Conservation (phyloP, 768 basidiomycete genomes). For the Roridomyces roridus region DNA sequence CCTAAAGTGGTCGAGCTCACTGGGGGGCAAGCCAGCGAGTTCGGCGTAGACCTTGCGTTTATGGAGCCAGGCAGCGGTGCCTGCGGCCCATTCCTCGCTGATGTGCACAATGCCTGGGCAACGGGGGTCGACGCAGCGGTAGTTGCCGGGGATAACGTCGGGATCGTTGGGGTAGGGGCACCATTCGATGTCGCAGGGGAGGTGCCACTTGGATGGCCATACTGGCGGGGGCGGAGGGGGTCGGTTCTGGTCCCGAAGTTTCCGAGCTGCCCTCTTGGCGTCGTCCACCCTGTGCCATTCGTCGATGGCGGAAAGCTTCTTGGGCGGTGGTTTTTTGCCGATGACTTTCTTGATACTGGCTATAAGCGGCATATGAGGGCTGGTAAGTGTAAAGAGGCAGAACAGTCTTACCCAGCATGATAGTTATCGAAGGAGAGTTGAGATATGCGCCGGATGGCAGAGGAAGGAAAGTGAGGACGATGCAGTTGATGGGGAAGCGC, state of each 20-base stretch:
- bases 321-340: no score
- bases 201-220: slow-evolving; percentile 45
- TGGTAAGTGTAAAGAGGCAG: not conserved
- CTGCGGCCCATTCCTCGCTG: slow-evolving; percentile 6
- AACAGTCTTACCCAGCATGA: not conserved
- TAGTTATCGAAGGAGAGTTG: not conserved
- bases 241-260: not conserved
- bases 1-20: no score
- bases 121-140: slow-evolving; percentile 26
- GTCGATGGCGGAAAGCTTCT: no score
- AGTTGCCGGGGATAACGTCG: slow-evolving; percentile 33
- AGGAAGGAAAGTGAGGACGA: no score
- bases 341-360: no score
- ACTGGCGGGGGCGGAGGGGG: no score
- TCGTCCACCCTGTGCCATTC: no score
- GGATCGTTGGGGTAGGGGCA: slow-evolving; percentile 39
- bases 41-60: not conserved
- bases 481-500: no score
- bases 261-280: slow-evolving; percentile 27
- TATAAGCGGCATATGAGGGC: not conserved
- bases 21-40: no score
- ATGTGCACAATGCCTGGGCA: slow-evolving; percentile 4
- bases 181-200: slow-evolving; percentile 40
- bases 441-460: no score
- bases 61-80: not conserved